Percentiles rank a stretch among this genome's conserved stretches.
Evolutionary conservation across 352 stramenopile species (phyloP).

Genomic region (Salisapilia sapeloensis): DNA sequence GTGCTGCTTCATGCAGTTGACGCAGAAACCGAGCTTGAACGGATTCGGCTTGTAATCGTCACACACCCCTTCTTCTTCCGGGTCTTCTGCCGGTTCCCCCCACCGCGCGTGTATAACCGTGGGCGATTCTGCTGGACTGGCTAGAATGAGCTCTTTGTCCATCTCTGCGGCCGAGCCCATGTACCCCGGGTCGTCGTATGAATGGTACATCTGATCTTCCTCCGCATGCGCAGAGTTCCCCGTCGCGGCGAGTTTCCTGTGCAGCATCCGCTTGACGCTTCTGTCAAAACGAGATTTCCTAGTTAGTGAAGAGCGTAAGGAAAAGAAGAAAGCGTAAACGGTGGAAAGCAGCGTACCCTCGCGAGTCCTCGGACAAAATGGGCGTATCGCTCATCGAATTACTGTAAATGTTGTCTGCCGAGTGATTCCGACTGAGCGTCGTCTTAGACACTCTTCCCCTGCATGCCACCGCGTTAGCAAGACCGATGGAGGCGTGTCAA

Average conservation of each 20-base stretch:
- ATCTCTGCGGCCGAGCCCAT: conserved; percentile 32
- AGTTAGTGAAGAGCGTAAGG: background rate
- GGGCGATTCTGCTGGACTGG: conserved; percentile 51
- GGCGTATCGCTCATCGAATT: too few species aligned
- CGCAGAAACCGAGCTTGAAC: conserved; percentile 77
- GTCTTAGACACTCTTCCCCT: too few species aligned
- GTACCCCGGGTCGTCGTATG: conserved; percentile 67
- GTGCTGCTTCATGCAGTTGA: conserved; percentile 84
- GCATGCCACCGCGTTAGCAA: too few species aligned
- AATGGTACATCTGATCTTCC: conserved; percentile 35
- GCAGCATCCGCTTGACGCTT: too few species aligned
- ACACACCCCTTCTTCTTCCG: conserved; percentile 66
- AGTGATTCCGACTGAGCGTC: too few species aligned
- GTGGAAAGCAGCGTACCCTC: too few species aligned
- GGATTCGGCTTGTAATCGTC: conserved; percentile 66
- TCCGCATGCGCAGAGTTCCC: conserved; percentile 22
- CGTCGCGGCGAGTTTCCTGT: conserved; percentile 3
- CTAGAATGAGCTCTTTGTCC: conserved; percentile 62
- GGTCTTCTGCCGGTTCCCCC: conserved; percentile 67
- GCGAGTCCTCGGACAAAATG: too few species aligned
- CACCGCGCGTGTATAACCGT: conserved; percentile 74
- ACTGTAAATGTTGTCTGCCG: too few species aligned
- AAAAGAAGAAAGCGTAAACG: conserved; percentile 2
- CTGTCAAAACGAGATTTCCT: background rate
- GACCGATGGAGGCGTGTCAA: too few species aligned